These are phyloP conservation scores for Gaeumannomyces tritici DNA, from an alignment of 2,329 filamentous ascomycete species.

Conservation along the genomic window DNA sequence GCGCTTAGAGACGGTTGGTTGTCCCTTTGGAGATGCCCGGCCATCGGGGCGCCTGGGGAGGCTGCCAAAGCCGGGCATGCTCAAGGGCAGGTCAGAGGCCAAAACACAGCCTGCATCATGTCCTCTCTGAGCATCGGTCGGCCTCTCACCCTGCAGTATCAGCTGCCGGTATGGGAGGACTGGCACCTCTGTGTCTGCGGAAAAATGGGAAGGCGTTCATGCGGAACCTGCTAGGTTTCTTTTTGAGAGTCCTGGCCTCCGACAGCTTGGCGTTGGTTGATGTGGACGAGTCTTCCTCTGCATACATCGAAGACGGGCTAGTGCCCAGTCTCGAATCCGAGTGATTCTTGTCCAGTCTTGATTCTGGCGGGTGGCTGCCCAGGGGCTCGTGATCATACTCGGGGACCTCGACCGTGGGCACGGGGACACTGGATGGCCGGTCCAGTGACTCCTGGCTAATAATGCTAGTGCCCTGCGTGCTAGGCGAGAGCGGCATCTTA, in stretches of 20 bases:
- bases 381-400: conserved; percentile 14
- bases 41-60: neutral
- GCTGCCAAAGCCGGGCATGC: neutral
- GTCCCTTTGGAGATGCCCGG: neutral
- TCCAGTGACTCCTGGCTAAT: conserved; percentile 51
- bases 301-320: conserved; percentile 12
- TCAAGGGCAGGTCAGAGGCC: neutral
- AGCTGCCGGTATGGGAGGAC: conserved; percentile 20
- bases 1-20: neutral
- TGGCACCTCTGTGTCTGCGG: conserved; percentile 38
- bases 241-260: conserved; percentile 43
- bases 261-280: conserved; percentile 25
- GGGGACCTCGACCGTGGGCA: conserved; percentile 27
- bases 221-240: conserved; percentile 53
- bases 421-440: conserved; percentile 32
- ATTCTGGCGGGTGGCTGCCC: neutral
- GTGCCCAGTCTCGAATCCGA: conserved; percentile 14
- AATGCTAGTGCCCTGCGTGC: conserved; percentile 56
- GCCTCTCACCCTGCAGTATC: conserved; percentile 16
- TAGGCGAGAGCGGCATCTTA: conserved; percentile 55
- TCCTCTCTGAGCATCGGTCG: neutral
- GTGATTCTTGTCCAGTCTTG: conserved; percentile 13
- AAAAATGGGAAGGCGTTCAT: conserved; percentile 53
- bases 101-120: neutral
- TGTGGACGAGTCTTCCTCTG: conserved; percentile 23